Base-by-base conservation (phyloP, 805 yeast species). In the Citeromyces matritensis region DNA sequence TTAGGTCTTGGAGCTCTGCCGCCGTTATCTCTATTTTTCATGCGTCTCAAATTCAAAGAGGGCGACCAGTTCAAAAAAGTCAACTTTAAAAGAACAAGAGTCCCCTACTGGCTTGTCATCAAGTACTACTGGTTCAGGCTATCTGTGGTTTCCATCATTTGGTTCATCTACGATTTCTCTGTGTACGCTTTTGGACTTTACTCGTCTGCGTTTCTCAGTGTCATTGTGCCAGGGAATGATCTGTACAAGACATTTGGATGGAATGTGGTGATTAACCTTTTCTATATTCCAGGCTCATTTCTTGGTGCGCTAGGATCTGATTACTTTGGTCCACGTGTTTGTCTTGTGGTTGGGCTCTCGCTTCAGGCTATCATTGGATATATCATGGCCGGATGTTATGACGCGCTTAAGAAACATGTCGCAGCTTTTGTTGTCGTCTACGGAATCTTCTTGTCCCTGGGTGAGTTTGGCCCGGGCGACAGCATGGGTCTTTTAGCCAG, bases 391-490 rank as follows among this genome's bases (percentile, higher is more conserved):
- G 88, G 77, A 14, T 55, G 65, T 30, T 74, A 78, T 47, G 57
- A 60, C 21, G 45, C 49, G 17, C 61, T 88, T 42, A 59, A 61
- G 37, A 44, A 67, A 26, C 68, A 76, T 43, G 62, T 83, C 47
- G 95, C 71, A 26, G 88, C 73, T 0, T 83, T 86, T 43, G 80
- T 75, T 31, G 91, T 84, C 28, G 78, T 80, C 19, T 88, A 78
- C 48, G 96, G 96, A 58, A 73, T 88, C 40, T 88, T 84, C 53
- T 60, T 73, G 51, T 64, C 94, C 5, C 63, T 83, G 30, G 96
- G 96, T 45, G 96, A 88, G 55, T 80, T 86, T 53, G 94, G 95
- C 21, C 86, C 94, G 9, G 97, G 96, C 58, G 83, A 85, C 55
- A 83, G 81, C 55, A 78, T 81, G 51, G 96, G 96, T 42, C 57